These are phyloP conservation scores for Aureobasidium mangrovei DNA, from an alignment of 2,329 filamentous ascomycete species.

Conservation along the genomic window DNA sequence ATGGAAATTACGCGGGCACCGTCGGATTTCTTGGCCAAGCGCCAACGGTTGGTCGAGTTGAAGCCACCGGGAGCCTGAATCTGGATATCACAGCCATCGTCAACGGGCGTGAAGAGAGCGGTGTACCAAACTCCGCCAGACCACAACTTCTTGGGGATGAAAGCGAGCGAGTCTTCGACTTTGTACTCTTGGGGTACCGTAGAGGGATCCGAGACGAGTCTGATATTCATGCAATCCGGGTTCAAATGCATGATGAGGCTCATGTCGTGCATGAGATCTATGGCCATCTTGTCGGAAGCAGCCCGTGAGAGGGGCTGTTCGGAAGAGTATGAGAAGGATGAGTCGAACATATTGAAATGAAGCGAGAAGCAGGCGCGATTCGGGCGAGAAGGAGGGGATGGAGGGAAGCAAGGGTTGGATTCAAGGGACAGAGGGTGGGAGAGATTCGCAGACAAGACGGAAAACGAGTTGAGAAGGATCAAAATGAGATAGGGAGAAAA, in stretches of 20 bases:
- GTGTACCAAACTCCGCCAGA: conserved; percentile 25
- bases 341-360: conserved; percentile 24
- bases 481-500: neutral
- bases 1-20: conserved; percentile 17
- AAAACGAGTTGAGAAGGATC: neutral
- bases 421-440: neutral
- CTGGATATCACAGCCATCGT: conserved; percentile 28
- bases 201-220: conserved; percentile 13
- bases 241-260: conserved; percentile 24
- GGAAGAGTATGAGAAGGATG: conserved; percentile 25
- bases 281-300: conserved; percentile 20
- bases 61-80: conserved; percentile 28
- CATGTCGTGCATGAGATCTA: conserved; percentile 27
- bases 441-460: neutral
- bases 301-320: conserved; percentile 21
- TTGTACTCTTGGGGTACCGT: conserved; percentile 20
- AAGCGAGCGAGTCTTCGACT: conserved; percentile 29
- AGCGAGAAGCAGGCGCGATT: neutral
- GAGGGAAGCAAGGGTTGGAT: neutral
- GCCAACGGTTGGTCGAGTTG: conserved; percentile 27
- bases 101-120: conserved; percentile 23
- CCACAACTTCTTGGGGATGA: conserved; percentile 29
- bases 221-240: conserved; percentile 24
- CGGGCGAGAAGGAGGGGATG: neutral
- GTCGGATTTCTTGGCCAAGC: conserved; percentile 20